These are phyloP conservation scores for Penicillium rolfsii DNA, from an alignment of 2,329 filamentous ascomycete genomes.

Conservation along the genomic window DNA sequence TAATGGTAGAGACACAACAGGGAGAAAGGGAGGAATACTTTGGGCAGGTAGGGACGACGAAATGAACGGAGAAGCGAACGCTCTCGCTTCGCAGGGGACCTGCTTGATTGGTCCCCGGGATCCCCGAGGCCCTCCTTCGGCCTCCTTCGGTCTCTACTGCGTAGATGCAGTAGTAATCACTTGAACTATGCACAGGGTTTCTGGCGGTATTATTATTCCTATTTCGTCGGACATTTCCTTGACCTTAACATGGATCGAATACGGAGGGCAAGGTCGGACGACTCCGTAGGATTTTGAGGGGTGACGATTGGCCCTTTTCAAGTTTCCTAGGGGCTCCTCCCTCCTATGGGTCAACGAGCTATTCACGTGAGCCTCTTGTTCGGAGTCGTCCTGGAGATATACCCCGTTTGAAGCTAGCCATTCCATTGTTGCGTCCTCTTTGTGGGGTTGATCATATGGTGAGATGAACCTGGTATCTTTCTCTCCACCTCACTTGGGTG, in stretches of 20 bases:
- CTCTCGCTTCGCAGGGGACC: background rate
- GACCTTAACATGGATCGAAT: background rate
- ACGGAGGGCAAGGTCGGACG: background rate
- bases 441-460: no score
- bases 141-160: background rate
- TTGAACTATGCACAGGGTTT: background rate
- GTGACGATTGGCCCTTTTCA: background rate
- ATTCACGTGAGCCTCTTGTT: background rate
- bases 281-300: background rate
- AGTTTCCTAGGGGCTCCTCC: background rate
- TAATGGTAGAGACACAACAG: no score
- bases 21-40: background rate
- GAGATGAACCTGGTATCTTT: no score
- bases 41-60: background rate
- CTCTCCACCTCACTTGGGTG: no score
- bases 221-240: background rate
- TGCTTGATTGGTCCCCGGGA: slow-evolving; percentile 1
- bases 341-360: background rate
- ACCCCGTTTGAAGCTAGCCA: no score
- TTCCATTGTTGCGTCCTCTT: no score
- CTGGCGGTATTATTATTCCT: no score
- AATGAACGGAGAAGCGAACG: background rate
- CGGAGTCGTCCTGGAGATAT: background rate
- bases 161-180: background rate
- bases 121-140: background rate